phyloP scores from a whole-genome alignment of 257 asterid species.

The Gentiana macrophylla region DNA sequence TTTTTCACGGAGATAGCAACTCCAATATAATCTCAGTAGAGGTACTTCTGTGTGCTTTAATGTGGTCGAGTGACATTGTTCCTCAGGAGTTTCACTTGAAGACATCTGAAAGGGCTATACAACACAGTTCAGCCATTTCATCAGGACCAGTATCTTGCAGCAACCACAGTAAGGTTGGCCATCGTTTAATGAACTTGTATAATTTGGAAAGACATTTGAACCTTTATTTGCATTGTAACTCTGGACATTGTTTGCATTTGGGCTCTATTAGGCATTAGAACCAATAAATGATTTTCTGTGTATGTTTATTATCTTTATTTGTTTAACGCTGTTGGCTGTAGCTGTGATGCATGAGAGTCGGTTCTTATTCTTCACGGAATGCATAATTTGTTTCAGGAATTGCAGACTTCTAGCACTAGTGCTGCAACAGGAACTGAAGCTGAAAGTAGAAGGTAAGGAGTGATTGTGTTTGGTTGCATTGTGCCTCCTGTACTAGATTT shows the following conservation, averaged over 20 bases:
- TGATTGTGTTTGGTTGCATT: constrained; percentile 2
- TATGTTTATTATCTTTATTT: too few species aligned
- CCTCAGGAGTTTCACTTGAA: constrained; percentile 79
- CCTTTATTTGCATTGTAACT: too few species aligned
- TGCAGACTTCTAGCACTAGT: constrained; percentile 20
- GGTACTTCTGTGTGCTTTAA: neutral
- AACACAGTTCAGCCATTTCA: constrained; percentile 40
- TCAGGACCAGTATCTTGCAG: constrained; percentile 23
- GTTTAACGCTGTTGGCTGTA: neutral
- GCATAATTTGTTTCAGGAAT: constrained; percentile 33
- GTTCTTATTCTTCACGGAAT: neutral
- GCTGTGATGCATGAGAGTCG: neutral
- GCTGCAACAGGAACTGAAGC: constrained; percentile 32
- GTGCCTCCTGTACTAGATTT: neutral
- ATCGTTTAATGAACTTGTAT: too few species aligned
- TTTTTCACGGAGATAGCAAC: too few species aligned
- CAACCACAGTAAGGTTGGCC: constrained; percentile 28
- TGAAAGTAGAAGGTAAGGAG: constrained; percentile 52
- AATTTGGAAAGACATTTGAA: too few species aligned
- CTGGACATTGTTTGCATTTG: too few species aligned
- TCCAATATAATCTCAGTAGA: too few species aligned
- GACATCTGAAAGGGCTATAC: constrained; percentile 78
- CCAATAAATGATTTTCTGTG: too few species aligned
- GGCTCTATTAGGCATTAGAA: too few species aligned
- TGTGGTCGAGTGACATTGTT: constrained; percentile 16